Evolutionary conservation across 2,329 filamentous ascomycete genomes (phyloP), one percentile per base, ranked within the genome.

Genomic region (Huntiella savannae): DNA sequence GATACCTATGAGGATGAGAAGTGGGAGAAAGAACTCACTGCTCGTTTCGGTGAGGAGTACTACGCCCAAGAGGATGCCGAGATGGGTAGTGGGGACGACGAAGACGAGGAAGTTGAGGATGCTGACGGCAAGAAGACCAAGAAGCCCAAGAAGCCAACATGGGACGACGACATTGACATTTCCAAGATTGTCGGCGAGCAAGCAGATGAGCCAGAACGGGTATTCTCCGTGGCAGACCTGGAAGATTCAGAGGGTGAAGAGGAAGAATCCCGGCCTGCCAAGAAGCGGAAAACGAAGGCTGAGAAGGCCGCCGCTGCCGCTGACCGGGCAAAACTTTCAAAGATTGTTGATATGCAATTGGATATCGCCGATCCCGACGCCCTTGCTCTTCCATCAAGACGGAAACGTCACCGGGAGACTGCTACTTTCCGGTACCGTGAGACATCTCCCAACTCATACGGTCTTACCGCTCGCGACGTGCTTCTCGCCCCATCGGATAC

Each of bases 121-220:
- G 63, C 60, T 3, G 68, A 62, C 5, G 64, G 58, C n/a, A 68
- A 63, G 42, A 71, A 56, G 52, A 60, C 55, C 52, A 58, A 64
- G 36, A 69, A 69, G 52, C 63, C 72, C 7, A 85, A 83, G 69
- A 93, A 93, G 64, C 85, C 84, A 7, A 82, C 77, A 52, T 98
- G 88, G 81, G 84, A 95, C 55, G 86, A 96, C 56, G 91, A 98
- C 58, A 95, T 98, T 55, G 87, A 96, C 58, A 96, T 98, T 64
- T 85, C 82, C 51, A 88, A 94, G 59, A 70, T 95, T 43, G 66
- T 94, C 22, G 86, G 85, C 1, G 84, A 93, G 51, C 94, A 92
- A 57, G 75, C 83, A 15, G 82, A 84, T 19, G 73, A 74, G 5
- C 71, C 74, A 15, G 45, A 37, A 36, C 48, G 45, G n/a, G 63